phyloP scores from a whole-genome alignment of 352 stramenopile species.

The Phytopythium sindhum region DNA sequence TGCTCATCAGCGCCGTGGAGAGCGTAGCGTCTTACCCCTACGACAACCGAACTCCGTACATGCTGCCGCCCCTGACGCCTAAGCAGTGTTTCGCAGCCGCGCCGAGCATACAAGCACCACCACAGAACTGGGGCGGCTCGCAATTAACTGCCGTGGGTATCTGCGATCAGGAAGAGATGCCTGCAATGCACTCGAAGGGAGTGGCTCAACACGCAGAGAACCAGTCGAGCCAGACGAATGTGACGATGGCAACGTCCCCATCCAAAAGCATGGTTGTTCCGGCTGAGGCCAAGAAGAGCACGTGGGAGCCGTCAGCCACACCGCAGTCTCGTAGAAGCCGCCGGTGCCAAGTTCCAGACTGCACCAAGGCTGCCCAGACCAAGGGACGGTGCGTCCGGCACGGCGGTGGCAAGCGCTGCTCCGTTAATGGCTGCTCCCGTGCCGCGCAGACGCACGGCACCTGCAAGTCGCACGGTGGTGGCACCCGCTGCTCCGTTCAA shows the following conservation, averaged over 20 bases:
- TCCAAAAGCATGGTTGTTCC: too few relatives aligned
- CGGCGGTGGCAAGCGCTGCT: conserved; percentile 67
- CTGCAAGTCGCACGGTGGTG: conserved; percentile 79
- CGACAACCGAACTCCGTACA: background rate
- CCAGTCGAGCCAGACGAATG: too few relatives aligned
- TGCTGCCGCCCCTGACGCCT: background rate
- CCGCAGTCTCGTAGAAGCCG: background rate
- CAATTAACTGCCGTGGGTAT: background rate
- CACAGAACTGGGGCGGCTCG: background rate
- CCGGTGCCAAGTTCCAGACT: background rate
- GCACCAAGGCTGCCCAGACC: background rate
- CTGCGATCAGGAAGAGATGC: too few relatives aligned
- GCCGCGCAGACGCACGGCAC: conserved; percentile 74
- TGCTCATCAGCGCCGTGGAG: background rate
- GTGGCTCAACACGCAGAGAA: too few relatives aligned
- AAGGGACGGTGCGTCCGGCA: conserved; percentile 67
- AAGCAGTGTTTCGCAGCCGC: background rate
- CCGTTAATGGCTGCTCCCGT: conserved; percentile 57
- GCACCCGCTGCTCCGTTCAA: conserved; percentile 62
- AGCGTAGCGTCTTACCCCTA: background rate
- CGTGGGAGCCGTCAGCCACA: background rate
- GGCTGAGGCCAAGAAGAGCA: background rate
- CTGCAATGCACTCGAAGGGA: too few relatives aligned
- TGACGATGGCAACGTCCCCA: too few relatives aligned
- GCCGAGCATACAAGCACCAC: background rate